phyloP scores from a whole-genome alignment of 176 grass and related monocot species.

The Oryza brachyantha region DNA sequence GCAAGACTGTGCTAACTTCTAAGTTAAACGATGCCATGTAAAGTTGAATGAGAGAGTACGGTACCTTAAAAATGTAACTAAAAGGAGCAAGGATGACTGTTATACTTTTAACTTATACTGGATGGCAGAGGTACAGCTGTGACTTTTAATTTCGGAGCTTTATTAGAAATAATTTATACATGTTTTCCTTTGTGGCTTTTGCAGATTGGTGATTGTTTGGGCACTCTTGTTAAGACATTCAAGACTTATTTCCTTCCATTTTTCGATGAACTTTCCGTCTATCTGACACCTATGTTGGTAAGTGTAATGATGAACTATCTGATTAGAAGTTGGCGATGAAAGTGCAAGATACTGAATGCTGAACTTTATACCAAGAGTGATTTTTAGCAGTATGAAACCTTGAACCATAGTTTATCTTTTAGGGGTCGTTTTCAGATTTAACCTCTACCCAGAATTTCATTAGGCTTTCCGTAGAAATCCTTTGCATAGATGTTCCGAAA shows the following conservation, averaged over 20 bases:
- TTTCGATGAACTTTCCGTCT: slow-evolving; percentile 70
- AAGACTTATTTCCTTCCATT: slow-evolving; percentile 70
- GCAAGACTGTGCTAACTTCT: background rate
- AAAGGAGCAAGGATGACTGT: slow-evolving; percentile 12
- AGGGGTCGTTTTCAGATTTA: slow-evolving; percentile 10
- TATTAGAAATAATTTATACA: slow-evolving; percentile 3
- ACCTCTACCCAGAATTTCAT: background rate
- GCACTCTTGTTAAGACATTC: slow-evolving; percentile 76
- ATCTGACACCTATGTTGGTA: slow-evolving; percentile 79
- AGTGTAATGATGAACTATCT: slow-evolving; percentile 23
- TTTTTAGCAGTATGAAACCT: slow-evolving; percentile 3
- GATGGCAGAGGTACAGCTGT: background rate
- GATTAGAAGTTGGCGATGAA: background rate
- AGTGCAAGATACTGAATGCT: background rate
- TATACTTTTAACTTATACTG: background rate
- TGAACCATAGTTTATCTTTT: background rate
- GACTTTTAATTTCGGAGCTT: slow-evolving; percentile 9
- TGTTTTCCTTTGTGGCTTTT: slow-evolving; percentile 12
- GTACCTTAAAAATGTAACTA: background rate
- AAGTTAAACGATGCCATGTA: background rate
- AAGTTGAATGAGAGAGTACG: background rate
- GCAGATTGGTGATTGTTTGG: slow-evolving; percentile 75
- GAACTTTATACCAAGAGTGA: background rate
- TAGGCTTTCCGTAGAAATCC: background rate
- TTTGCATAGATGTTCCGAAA: background rate